Base-by-base conservation (phyloP, 2,329 filamentous ascomycete genomes). In the Gyromitra esculenta region DNA sequence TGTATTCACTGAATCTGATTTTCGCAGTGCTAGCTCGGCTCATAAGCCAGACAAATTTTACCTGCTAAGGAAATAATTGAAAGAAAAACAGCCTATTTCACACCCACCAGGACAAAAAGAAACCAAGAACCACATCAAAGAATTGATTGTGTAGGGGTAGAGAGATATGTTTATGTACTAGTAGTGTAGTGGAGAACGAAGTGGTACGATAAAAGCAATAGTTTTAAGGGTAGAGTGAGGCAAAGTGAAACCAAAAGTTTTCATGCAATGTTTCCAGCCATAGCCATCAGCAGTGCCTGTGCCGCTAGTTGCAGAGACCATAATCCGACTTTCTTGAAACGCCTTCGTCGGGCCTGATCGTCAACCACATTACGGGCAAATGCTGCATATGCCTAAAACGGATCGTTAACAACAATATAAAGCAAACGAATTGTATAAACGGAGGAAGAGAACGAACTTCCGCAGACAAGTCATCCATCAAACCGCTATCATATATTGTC, bases 281-380 rank as follows among this genome's bases (percentile, higher is more conserved):
- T 92, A 8, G 96, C 96, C 85, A 98, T 91, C 82, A 98, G 96
- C 45, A 99, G 88, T 1, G 95, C 96, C 83, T 99, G 96, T 6
- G 95, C 92, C 5, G 95, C 93, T 73, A 99, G 86, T 81, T 95
- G 94, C 72, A 98, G 87, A 1, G 94, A 97, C 96, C 96, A 99
- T 81, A 98, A 91, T 41, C 96, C 96, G 37, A 97, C 96, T 84
- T 98, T 97, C 83, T 94, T 97, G 82, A 99, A 91, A 57, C 96
- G 88, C 65, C 95, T 88, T 80, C 93, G 91, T 67, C 94, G 90
- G 79, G 91, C 92, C 83, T 97, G 91, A 81, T 96, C 92, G 84
- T 97, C 92, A 78, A 94, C 91, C 41, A 99, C 93, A 83, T 97
- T 93, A 78, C 90, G 89, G 48, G 94, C 94, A 84, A 99, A 98